Percentiles rank a stretch among this genome's conserved stretches.
Evolutionary conservation across 2,329 filamentous ascomycete species (phyloP).

Genomic region (Aspergillus alliaceus): DNA sequence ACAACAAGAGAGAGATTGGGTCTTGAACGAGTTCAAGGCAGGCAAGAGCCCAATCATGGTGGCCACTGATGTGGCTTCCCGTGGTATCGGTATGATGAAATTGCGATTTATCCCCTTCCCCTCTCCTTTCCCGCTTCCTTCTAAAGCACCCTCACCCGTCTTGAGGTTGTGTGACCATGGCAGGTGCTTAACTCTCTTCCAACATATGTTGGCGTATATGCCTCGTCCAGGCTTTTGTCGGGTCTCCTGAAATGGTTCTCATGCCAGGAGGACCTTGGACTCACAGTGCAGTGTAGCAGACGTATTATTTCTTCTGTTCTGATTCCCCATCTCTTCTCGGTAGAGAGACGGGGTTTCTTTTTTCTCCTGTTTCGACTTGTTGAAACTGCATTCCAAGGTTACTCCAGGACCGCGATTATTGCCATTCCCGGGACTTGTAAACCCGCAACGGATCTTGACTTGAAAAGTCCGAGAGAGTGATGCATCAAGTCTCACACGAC

Average conservation of each 20-base stretch:
- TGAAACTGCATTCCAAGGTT: conserved; percentile 77
- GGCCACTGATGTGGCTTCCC: conserved; percentile 98
- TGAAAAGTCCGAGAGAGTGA: conserved; percentile 56
- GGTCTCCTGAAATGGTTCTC: conserved; percentile 75
- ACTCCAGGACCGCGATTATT: conserved; percentile 64
- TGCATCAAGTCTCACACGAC: conserved; percentile 62
- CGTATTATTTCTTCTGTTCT: conserved; percentile 57
- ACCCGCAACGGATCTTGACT: conserved; percentile 41
- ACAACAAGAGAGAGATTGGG: conserved; percentile 99
- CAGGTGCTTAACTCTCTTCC: conserved; percentile 84
- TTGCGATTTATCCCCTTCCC: conserved; percentile 48
- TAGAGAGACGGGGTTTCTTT: conserved; percentile 75
- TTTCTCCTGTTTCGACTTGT: conserved; percentile 50
- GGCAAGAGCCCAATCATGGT: conserved; percentile 99
- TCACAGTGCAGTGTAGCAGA: conserved; percentile 69
- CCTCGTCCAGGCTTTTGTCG: conserved; percentile 84
- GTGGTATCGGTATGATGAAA: conserved; percentile 99
- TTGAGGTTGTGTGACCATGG: conserved; percentile 62
- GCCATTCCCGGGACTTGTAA: conserved; percentile 54
- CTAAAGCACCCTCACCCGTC: conserved; percentile 44
- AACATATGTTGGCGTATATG: conserved; percentile 83
- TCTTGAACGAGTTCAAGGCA: conserved; percentile 98
- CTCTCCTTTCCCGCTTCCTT: conserved; percentile 27
- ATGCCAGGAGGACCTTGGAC: conserved; percentile 84
- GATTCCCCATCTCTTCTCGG: conserved; percentile 73